Percentiles rank a stretch among this genome's conserved stretches.
phyloP scores from a whole-genome alignment of 306 rosid species.

The Quercus bicolor region DNA sequence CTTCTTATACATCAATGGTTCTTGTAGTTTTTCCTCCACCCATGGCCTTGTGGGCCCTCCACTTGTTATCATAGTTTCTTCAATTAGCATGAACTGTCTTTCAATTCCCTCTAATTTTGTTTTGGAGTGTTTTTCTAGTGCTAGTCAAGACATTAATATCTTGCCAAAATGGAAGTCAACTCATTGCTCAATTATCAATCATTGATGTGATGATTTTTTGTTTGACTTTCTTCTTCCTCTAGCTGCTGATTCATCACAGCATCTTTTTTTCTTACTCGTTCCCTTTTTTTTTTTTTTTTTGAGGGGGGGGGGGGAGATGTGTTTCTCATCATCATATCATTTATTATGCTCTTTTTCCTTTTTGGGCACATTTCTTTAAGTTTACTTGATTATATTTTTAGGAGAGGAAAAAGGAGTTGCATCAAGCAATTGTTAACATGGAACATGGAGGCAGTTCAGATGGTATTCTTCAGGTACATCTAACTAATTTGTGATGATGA shows the following conservation, averaged over 20 bases:
- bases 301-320: no score
- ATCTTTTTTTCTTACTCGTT: no score
- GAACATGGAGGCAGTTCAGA: slow-evolving; percentile 96
- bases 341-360: not conserved
- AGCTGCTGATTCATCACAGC: no score
- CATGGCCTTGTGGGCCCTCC: not conserved
- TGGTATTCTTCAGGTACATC: slow-evolving; percentile 93
- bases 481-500: slow-evolving; percentile 8
- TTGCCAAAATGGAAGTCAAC: not conserved
- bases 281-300: no score
- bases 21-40: not conserved
- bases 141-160: not conserved
- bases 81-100: not conserved
- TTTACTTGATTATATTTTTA: slow-evolving; percentile 22
- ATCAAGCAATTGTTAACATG: slow-evolving; percentile 89
- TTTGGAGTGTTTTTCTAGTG: not conserved
- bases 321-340: no score
- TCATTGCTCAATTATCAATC: not conserved
- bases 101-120: not conserved
- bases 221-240: not conserved
- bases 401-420: slow-evolving; percentile 85
- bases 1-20: not conserved
- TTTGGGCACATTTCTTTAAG: not conserved
- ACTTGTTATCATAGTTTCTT: not conserved
- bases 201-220: not conserved